These are phyloP conservation scores for Pseudomicrostroma phylloplanum DNA, from an alignment of 1,284 basidiomycete species.

Conservation along the genomic window DNA sequence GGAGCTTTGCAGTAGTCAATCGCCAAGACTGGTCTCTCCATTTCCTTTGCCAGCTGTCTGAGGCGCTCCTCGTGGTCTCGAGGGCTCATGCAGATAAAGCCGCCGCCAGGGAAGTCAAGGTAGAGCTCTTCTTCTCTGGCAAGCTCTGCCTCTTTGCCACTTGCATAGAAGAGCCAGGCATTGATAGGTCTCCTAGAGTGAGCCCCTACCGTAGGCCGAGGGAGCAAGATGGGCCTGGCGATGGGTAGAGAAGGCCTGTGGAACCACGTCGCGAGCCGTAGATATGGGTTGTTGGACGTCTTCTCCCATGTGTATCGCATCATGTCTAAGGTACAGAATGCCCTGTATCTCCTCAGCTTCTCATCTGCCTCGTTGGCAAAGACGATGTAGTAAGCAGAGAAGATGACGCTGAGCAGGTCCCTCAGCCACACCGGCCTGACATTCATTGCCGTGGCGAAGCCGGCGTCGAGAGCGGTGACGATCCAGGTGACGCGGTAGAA, in stretches of 20 bases:
- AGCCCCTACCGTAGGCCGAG: constrained; percentile 59
- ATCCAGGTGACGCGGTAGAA: constrained; percentile 98
- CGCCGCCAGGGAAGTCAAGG: constrained; percentile 82
- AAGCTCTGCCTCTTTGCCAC: constrained; percentile 63
- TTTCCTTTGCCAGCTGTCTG: constrained; percentile 72
- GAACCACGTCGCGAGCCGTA: constrained; percentile 62
- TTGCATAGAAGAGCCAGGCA: constrained; percentile 73
- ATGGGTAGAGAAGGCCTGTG: constrained; percentile 63
- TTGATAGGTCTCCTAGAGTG: constrained; percentile 66
- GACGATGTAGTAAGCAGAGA: constrained; percentile 85
- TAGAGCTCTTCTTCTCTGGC: constrained; percentile 37
- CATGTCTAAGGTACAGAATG: constrained; percentile 92
- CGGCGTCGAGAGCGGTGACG: constrained; percentile 77
- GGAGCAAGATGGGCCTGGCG: constrained; percentile 69
- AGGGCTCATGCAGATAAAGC: constrained; percentile 90
- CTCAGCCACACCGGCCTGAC: constrained; percentile 87
- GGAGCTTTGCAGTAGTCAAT: constrained; percentile 95
- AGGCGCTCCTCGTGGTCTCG: constrained; percentile 94
- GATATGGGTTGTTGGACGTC: constrained; percentile 75
- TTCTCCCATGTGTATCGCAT: constrained; percentile 93
- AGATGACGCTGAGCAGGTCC: constrained; percentile 63
- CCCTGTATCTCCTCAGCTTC: constrained; percentile 80
- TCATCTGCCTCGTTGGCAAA: constrained; percentile 82
- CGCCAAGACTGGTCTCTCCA: constrained; percentile 72
- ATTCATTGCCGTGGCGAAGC: constrained; percentile 88